phyloP scores from a whole-genome alignment of 1,284 basidiomycete genomes.

The Naganishia cerealis region DNA sequence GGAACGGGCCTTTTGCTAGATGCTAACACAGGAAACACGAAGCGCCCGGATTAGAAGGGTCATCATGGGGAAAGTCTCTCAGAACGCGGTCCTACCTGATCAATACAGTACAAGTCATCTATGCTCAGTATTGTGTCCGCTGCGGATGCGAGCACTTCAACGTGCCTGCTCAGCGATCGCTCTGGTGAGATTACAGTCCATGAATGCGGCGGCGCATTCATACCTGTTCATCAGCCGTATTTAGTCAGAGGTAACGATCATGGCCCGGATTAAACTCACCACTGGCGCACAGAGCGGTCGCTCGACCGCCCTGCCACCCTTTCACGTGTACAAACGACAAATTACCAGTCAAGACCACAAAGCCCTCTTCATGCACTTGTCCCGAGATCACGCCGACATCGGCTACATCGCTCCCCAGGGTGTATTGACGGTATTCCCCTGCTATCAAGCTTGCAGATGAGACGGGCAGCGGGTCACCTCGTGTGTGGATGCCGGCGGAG shows the following conservation, averaged over 20 bases:
- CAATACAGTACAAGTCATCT: conserved; percentile 79
- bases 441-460: conserved; percentile 33
- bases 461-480: conserved; percentile 32
- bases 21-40: conserved; percentile 53
- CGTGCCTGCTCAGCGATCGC: conserved; percentile 76
- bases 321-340: conserved; percentile 78
- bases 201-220: conserved; percentile 72
- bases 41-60: background rate
- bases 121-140: conserved; percentile 72
- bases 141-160: conserved; percentile 78
- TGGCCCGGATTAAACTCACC: conserved; percentile 59
- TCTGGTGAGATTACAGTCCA: conserved; percentile 88
- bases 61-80: background rate
- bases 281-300: conserved; percentile 67
- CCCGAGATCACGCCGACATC: conserved; percentile 85
- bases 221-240: conserved; percentile 54
- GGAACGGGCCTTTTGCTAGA: conserved; percentile 84
- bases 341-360: conserved; percentile 80
- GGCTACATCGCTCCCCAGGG: conserved; percentile 77
- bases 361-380: conserved; percentile 76
- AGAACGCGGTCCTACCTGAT: conserved; percentile 60
- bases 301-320: conserved; percentile 73
- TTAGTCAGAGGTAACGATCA: background rate
- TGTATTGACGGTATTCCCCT: conserved; percentile 74
- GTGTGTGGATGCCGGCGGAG: conserved; percentile 33